phyloP scores from a whole-genome alignment of 2,329 filamentous ascomycete species.

The Verticillium isaacii region DNA sequence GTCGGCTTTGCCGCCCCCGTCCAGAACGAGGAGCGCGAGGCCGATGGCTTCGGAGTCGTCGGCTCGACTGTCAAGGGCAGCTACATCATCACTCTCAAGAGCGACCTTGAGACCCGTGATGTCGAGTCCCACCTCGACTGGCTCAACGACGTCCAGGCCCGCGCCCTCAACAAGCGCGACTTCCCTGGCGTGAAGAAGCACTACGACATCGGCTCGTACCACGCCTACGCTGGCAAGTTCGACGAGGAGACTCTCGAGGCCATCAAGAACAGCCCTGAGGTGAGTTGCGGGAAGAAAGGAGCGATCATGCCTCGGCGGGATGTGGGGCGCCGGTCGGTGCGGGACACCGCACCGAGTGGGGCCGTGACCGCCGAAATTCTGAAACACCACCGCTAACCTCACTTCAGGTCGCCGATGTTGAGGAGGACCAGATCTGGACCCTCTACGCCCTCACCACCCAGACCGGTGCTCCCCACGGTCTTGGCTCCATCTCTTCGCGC shows the following conservation, averaged over 20 bases:
- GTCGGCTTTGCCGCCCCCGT: constrained; percentile 10
- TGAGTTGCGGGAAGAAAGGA: constrained; percentile 18
- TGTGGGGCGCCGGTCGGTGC: too few species aligned
- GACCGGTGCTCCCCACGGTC: constrained; percentile 33
- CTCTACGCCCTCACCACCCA: constrained; percentile 21
- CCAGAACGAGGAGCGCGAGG: not conserved
- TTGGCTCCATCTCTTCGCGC: constrained; percentile 36
- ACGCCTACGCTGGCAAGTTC: constrained; percentile 39
- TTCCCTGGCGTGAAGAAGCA: constrained; percentile 9
- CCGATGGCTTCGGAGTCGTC: not conserved
- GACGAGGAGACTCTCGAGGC: constrained; percentile 33
- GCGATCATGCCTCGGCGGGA: too few species aligned
- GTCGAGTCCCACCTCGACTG: constrained; percentile 21
- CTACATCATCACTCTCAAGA: constrained; percentile 42
- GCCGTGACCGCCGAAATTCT: too few species aligned
- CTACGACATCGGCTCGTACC: constrained; percentile 24
- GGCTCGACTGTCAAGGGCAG: constrained; percentile 26
- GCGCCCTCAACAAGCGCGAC: constrained; percentile 24
- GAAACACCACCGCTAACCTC: constrained; percentile 5
- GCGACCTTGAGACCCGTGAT: constrained; percentile 17
- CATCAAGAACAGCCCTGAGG: constrained; percentile 33
- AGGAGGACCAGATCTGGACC: constrained; percentile 6
- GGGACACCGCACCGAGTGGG: too few species aligned
- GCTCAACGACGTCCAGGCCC: constrained; percentile 24
- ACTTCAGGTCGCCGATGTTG: constrained; percentile 5